Conservation (phyloP, 2,329 filamentous ascomycete genomes). For the Diaporthe destruens region DNA sequence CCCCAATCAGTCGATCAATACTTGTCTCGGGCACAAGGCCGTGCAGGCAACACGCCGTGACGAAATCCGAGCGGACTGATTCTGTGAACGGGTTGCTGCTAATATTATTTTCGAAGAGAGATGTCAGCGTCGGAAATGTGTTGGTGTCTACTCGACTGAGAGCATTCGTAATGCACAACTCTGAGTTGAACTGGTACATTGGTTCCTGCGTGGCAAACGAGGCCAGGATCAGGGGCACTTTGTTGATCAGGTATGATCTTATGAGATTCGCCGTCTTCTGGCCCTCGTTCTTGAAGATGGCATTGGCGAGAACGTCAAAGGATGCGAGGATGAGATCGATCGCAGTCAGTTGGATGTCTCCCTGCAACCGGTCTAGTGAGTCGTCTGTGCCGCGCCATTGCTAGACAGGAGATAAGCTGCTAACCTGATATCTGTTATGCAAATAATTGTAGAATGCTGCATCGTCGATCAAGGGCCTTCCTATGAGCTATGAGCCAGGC, state of each 20-base stretch:
- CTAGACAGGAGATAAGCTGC: constrained; percentile 36
- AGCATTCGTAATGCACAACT: constrained; percentile 79
- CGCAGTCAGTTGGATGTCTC: constrained; percentile 81
- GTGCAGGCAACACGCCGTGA: constrained; percentile 91
- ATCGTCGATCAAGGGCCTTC: constrained; percentile 87
- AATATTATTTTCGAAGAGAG: constrained; percentile 70
- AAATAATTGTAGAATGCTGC: constrained; percentile 81
- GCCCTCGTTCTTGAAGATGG: constrained; percentile 76
- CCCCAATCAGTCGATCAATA: constrained; percentile 84
- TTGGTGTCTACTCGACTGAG: constrained; percentile 85
- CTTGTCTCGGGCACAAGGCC: constrained; percentile 83
- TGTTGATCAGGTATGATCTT: constrained; percentile 86
- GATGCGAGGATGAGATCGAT: constrained; percentile 88
- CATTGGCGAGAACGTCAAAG: constrained; percentile 91
- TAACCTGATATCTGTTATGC: constrained; percentile 84
- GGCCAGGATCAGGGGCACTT: constrained; percentile 67
- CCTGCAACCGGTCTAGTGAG: constrained; percentile 60
- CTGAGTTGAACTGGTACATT: constrained; percentile 79
- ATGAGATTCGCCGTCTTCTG: constrained; percentile 76
- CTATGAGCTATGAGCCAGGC: constrained; percentile 72
- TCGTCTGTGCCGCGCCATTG: background rate
- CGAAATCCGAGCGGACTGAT: constrained; percentile 77
- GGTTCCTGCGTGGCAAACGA: constrained; percentile 66
- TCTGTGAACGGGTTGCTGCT: constrained; percentile 69
- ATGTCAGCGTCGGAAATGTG: constrained; percentile 72